Evolutionary conservation across 805 yeast genomes (phyloP).

Genomic region (Candida schatavii): DNA sequence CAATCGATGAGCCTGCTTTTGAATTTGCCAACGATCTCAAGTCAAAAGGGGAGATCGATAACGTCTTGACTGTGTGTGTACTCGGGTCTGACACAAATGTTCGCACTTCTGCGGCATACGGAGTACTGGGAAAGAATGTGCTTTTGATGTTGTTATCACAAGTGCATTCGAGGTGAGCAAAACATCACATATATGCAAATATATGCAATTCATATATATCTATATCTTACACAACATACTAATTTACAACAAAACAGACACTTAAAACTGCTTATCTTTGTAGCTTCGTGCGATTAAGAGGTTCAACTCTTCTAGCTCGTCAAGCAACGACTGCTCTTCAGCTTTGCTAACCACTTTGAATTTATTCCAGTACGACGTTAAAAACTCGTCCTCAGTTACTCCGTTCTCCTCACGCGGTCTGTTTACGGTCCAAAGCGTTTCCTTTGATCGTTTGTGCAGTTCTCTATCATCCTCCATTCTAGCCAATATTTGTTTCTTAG

Average conservation of each 20-base stretch:
- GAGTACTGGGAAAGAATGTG: slow-evolving; percentile 69
- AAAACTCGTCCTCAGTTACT: slow-evolving; percentile 36
- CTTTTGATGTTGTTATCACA: slow-evolving; percentile 49
- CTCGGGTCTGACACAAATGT: slow-evolving; percentile 41
- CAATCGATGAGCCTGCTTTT: slow-evolving; percentile 67
- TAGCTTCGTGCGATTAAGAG: slow-evolving; percentile 53
- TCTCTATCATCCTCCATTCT: slow-evolving; percentile 95
- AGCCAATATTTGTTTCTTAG: slow-evolving; percentile 56
- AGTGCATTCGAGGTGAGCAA: too few relatives aligned
- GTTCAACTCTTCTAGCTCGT: slow-evolving; percentile 53
- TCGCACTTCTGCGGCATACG: slow-evolving; percentile 59
- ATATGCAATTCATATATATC: too few relatives aligned
- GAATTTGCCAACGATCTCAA: slow-evolving; percentile 47
- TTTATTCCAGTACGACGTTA: slow-evolving; percentile 48
- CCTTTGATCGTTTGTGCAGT: slow-evolving; percentile 80
- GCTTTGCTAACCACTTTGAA: slow-evolving; percentile 45
- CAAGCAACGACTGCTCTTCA: slow-evolving; percentile 41
- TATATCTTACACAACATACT: too few relatives aligned
- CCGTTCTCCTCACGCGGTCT: slow-evolving; percentile 36
- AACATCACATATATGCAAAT: too few relatives aligned
- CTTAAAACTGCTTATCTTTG: slow-evolving; percentile 39
- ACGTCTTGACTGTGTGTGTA: slow-evolving; percentile 57
- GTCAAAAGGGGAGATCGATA: slow-evolving; percentile 33
- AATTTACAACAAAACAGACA: not conserved
- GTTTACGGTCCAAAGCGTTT: slow-evolving; percentile 69